Conservation (phyloP, 2,329 filamentous ascomycete species). For the Chaetomium sp. region DNA sequence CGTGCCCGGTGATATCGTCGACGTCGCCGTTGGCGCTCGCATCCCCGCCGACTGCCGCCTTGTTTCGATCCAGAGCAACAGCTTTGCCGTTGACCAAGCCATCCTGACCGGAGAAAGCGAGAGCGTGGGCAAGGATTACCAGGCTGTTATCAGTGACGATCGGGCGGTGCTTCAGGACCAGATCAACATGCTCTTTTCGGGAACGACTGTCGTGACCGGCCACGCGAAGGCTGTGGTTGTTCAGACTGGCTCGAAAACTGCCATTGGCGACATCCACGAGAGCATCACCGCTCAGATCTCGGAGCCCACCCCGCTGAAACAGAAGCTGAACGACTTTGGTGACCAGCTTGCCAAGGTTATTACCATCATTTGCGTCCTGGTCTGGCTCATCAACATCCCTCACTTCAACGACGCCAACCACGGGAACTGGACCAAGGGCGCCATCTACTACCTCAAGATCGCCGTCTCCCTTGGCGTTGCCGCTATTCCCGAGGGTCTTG, state of each 20-base stretch:
- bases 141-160: conserved; percentile 67
- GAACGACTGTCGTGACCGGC: conserved; percentile 93
- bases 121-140: conserved; percentile 84
- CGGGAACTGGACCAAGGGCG: conserved; percentile 91
- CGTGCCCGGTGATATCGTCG: conserved; percentile 90
- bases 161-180: conserved; percentile 97
- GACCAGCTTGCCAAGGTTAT: conserved; percentile 97
- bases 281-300: conserved; percentile 98
- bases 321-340: conserved; percentile 98
- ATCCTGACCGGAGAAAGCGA: conserved; percentile 97
- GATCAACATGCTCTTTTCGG: conserved; percentile 96
- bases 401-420: conserved; percentile 96
- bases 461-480: conserved; percentile 97
- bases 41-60: conserved; percentile 94
- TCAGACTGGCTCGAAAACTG: conserved; percentile 84
- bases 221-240: conserved; percentile 90
- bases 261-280: conserved; percentile 98
- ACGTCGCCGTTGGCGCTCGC: conserved; percentile 85
- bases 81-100: conserved; percentile 93
- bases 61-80: conserved; percentile 91
- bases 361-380: conserved; percentile 90
- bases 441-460: conserved; percentile 99
- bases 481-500: conserved; percentile 94
- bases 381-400: conserved; percentile 98
- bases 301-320: conserved; percentile 93